Percentiles rank a stretch among this genome's conserved stretches.
phyloP scores from a whole-genome alignment of 2,329 filamentous ascomycete genomes.

The Gremmenia infestans region DNA sequence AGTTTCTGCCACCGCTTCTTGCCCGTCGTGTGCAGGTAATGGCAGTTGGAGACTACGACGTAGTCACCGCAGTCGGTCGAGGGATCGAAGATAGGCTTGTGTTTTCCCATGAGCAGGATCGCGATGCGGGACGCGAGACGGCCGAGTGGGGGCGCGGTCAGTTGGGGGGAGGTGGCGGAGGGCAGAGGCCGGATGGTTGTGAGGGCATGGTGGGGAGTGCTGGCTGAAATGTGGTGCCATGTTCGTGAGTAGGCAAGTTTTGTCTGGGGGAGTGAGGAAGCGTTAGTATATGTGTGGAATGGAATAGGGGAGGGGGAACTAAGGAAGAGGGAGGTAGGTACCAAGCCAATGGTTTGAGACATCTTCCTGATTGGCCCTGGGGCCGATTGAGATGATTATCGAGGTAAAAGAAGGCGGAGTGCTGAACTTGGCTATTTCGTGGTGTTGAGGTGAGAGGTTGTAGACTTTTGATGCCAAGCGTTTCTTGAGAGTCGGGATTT shows the following conservation, averaged over 20 bases:
- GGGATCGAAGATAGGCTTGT: slow-evolving; percentile 97
- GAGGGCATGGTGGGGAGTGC: slow-evolving; percentile 56
- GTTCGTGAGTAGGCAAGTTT: slow-evolving; percentile 91
- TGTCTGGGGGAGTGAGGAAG: slow-evolving; percentile 52
- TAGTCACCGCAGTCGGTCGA: slow-evolving; percentile 99
- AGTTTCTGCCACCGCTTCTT: slow-evolving; percentile 91
- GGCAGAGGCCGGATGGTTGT: slow-evolving; percentile 42
- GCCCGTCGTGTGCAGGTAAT: slow-evolving; percentile 80
- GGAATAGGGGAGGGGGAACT: neutral
- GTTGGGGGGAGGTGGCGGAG: slow-evolving; percentile 32
- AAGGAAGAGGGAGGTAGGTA: slow-evolving; percentile 37
- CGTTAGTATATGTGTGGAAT: slow-evolving; percentile 5
- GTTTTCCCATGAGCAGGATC: slow-evolving; percentile 89
- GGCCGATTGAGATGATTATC: slow-evolving; percentile 19
- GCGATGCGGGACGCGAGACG: slow-evolving; percentile 86
- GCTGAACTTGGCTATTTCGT: slow-evolving; percentile 4
- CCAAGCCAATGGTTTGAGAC: slow-evolving; percentile 75
- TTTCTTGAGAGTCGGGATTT: neutral
- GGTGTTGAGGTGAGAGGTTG: slow-evolving; percentile 8
- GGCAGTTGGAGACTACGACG: slow-evolving; percentile 88
- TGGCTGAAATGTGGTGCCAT: slow-evolving; percentile 85
- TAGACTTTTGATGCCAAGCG: slow-evolving; percentile 20
- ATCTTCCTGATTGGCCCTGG: slow-evolving; percentile 41
- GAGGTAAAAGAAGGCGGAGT: slow-evolving; percentile 1
- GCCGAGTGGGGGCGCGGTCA: slow-evolving; percentile 74